Base-by-base conservation (phyloP, 345 rosid species). In the Hibiscus tridactylites region DNA sequence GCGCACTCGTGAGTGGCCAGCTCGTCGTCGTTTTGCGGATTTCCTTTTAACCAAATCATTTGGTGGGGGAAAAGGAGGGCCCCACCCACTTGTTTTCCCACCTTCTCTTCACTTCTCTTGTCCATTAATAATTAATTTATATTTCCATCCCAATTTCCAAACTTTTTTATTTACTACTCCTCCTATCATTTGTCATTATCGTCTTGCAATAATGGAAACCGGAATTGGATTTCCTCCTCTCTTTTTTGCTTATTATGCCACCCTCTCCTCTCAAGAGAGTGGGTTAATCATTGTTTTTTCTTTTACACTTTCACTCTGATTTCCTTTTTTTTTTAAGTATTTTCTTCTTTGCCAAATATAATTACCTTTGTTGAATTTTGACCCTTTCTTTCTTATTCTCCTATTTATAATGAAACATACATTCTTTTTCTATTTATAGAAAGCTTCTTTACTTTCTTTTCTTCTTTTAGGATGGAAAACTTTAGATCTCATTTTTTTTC, bases 1-100 rank as follows among this genome's bases (percentile, higher is more conserved):
- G 8, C 61, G 79, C 89, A 86, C 84, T 84, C 85, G 78, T 62
- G 58, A 80, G 81, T 80, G 89, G 46, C 53, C 61, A 21, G n/a
- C 53, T 60, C n/a, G 62, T 66, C n/a, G 73, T 76, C 73, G 66
- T 71, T 74, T 75, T 65, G 58, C 1, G 19, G 39, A 59, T 12
- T 59, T 12, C 3, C 35, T 7, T 26, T 58, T 21, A 13, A 42
- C 78, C 70, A 79, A 79, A 78, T 78, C 73, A 74, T 78, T 78
- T 26, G n/a, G 62, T 12, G 9, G 63, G 11, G 60, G 5, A 4
- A 8, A 5, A 13, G 1, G 37, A 8, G n/a, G 37, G 35, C 35
- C n/a, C 17, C 63, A 59, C 19, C 64, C 42, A 60, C 19, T 60
- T 46, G 11, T 69, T 37, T 28, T 73, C 35, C 33, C 16, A 11